Percentiles rank a stretch among this genome's conserved stretches.
Evolutionary conservation across 164 flowering plant species (phyloP).

Genomic region (grape (Vitis vinifera)): DNA sequence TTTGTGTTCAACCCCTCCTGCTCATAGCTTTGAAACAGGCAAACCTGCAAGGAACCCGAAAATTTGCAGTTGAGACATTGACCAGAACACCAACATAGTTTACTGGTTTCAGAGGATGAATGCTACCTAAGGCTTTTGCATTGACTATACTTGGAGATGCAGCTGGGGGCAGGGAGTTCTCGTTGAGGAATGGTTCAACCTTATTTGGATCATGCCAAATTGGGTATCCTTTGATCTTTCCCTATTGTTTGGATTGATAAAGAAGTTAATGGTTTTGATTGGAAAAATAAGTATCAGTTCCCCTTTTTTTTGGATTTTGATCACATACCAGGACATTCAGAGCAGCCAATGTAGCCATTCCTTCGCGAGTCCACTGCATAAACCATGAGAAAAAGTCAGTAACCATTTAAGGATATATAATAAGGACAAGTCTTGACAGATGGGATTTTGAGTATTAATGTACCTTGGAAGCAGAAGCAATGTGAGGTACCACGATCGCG

Average conservation of each 20-base stretch:
- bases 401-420: neutral
- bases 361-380: slow-evolving; percentile 97
- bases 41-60: slow-evolving; percentile 33
- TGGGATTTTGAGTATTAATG: neutral
- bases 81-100: neutral
- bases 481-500: slow-evolving; percentile 91
- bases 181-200: slow-evolving; percentile 79
- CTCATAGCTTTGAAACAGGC: slow-evolving; percentile 56
- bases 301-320: neutral
- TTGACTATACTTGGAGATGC: slow-evolving; percentile 95
- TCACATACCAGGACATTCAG: slow-evolving; percentile 80
- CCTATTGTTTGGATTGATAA: slow-evolving; percentile 40
- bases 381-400: slow-evolving; percentile 8
- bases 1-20: neutral
- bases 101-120: neutral
- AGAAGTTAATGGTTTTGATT: neutral
- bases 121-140: slow-evolving; percentile 71
- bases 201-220: slow-evolving; percentile 80
- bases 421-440: too few relatives aligned
- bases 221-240: slow-evolving; percentile 91
- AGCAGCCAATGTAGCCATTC: slow-evolving; percentile 98
- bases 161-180: slow-evolving; percentile 76
- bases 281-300: neutral
- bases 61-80: neutral
- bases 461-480: slow-evolving; percentile 99